phyloP scores from a whole-genome alignment of 2,329 filamentous ascomycete genomes.

The Botryosphaeria dothidea region DNA sequence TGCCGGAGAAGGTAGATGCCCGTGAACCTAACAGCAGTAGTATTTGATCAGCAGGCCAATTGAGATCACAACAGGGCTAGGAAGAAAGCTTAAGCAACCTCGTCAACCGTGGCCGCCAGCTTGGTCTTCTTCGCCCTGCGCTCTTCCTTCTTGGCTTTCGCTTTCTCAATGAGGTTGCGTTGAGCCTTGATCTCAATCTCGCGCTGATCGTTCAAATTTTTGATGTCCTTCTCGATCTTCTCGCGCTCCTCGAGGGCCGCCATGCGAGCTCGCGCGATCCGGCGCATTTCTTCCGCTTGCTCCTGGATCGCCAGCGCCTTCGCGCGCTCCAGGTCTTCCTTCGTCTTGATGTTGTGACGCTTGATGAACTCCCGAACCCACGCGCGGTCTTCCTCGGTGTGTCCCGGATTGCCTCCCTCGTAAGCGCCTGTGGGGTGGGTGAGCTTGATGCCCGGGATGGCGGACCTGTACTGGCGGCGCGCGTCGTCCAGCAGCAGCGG shows the following conservation, averaged over 20 bases:
- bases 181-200: conserved; percentile 47
- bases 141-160: conserved; percentile 35
- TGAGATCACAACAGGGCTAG: neutral
- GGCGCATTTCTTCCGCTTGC: conserved; percentile 30
- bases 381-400: conserved; percentile 26
- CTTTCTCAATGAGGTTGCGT: conserved; percentile 41
- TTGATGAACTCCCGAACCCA: conserved; percentile 44
- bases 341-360: conserved; percentile 37
- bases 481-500: conserved; percentile 46
- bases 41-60: too few relatives aligned
- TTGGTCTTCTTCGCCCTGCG: conserved; percentile 32
- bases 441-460: conserved; percentile 46
- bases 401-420: conserved; percentile 47
- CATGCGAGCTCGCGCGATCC: conserved; percentile 35
- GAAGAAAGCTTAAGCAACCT: conserved; percentile 1
- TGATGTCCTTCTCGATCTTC: conserved; percentile 44
- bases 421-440: conserved; percentile 50
- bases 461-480: conserved; percentile 43
- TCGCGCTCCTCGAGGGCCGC: conserved; percentile 44
- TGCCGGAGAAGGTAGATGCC: too few relatives aligned
- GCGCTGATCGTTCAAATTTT: conserved; percentile 45
- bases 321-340: conserved; percentile 36
- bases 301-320: conserved; percentile 32
- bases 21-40: too few relatives aligned
- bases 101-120: conserved; percentile 17